Conservation (phyloP, 805 yeast species). For the Candida succiphila region DNA sequence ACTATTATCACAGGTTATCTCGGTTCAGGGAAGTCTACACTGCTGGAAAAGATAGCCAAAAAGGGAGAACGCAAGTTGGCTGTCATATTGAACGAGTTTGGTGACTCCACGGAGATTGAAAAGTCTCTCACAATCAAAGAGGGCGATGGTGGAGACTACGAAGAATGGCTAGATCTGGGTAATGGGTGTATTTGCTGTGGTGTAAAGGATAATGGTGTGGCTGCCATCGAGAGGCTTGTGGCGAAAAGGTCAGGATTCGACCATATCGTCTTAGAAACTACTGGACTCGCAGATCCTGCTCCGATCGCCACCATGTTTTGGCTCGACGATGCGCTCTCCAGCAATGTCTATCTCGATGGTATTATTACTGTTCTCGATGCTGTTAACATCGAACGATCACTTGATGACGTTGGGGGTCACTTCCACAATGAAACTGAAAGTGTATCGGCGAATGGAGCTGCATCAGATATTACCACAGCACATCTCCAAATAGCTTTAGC, state of each 20-base stretch:
- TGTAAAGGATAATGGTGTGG: conserved; percentile 88
- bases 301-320: conserved; percentile 97
- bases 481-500: conserved; percentile 87
- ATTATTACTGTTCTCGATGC: conserved; percentile 82
- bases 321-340: conserved; percentile 83
- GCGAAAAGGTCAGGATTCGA: conserved; percentile 63
- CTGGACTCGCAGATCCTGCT: conserved; percentile 96
- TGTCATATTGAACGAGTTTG: conserved; percentile 86
- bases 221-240: conserved; percentile 84
- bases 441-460: neutral
- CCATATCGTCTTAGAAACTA: conserved; percentile 86
- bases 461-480: conserved; percentile 58
- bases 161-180: conserved; percentile 94
- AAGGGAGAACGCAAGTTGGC: conserved; percentile 72
- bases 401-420: conserved; percentile 67
- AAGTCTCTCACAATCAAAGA: conserved; percentile 65
- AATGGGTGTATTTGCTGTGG: conserved; percentile 97
- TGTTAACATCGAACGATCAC: conserved; percentile 50
- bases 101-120: conserved; percentile 85
- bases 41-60: conserved; percentile 64
- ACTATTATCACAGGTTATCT: conserved; percentile 91
- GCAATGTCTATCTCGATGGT: conserved; percentile 85
- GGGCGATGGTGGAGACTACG: conserved; percentile 43
- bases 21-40: conserved; percentile 90
- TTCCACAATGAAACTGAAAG: conserved; percentile 39